phyloP scores from a whole-genome alignment of 2,329 filamentous ascomycete species.

The Fusarium domesticum region DNA sequence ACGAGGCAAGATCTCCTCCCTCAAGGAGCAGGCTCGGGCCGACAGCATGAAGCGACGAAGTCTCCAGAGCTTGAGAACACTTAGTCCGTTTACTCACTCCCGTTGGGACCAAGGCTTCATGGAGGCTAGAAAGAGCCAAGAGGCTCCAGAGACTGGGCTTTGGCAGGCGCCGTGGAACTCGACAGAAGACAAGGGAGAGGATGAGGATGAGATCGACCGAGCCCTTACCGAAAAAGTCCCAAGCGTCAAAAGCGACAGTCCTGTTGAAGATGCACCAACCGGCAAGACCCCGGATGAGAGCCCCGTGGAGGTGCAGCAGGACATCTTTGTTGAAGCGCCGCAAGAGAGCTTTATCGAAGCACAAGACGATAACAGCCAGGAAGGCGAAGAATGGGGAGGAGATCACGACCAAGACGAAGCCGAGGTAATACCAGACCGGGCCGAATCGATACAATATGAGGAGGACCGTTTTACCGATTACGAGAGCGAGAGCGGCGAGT shows the following conservation, averaged over 20 bases:
- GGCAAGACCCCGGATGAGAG: slow-evolving; percentile 34
- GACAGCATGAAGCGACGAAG: slow-evolving; percentile 77
- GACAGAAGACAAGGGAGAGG: slow-evolving; percentile 11
- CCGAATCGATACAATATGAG: too few species aligned
- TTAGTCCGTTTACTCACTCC: slow-evolving; percentile 76
- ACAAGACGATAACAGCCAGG: not conserved
- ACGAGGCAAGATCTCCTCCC: slow-evolving; percentile 76
- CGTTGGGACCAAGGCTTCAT: slow-evolving; percentile 33
- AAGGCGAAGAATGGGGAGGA: slow-evolving; percentile 13
- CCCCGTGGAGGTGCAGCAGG: too few species aligned
- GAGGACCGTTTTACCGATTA: slow-evolving; percentile 38
- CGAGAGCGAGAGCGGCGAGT: slow-evolving; percentile 62
- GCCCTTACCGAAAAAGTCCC: slow-evolving; percentile 3
- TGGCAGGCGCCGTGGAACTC: slow-evolving; percentile 19
- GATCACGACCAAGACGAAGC: slow-evolving; percentile 6
- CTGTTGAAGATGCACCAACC: not conserved
- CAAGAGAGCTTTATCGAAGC: not conserved
- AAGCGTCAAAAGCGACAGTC: slow-evolving; percentile 6
- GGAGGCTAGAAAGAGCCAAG: slow-evolving; percentile 24
- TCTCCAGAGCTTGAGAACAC: slow-evolving; percentile 69
- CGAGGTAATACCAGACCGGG: slow-evolving; percentile 34
- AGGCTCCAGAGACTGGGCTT: slow-evolving; percentile 16
- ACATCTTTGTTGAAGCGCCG: slow-evolving; percentile 2
- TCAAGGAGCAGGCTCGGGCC: slow-evolving; percentile 74
- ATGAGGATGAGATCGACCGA: slow-evolving; percentile 1